A percentile compares a stretch with the other conserved stretches of the same genome.
Conservation (phyloP, 75 land plant genomes). For the Gnetum montanum region DNA sequence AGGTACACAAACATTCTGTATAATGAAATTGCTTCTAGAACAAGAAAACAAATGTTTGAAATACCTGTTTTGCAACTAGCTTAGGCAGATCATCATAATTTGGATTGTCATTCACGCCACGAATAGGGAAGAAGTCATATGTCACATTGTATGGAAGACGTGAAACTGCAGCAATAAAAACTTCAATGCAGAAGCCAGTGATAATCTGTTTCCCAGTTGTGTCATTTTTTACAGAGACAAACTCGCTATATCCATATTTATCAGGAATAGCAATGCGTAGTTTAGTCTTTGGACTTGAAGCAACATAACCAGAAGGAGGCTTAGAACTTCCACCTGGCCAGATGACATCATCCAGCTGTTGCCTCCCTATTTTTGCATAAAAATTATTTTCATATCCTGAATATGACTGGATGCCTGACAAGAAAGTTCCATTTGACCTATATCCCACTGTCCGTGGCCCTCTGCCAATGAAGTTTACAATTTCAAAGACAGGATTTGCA, state of each 20-base stretch:
- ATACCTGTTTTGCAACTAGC: slow-evolving; percentile 32
- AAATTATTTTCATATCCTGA: neutral
- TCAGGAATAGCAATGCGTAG: slow-evolving; percentile 46
- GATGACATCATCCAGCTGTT: slow-evolving; percentile 18
- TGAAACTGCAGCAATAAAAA: slow-evolving; percentile 20
- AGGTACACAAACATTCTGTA: too few species aligned
- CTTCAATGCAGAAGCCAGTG: slow-evolving; percentile 33
- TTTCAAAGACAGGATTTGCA: slow-evolving; percentile 28
- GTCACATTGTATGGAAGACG: slow-evolving; percentile 18
- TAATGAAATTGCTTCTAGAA: too few species aligned
- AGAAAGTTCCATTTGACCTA: slow-evolving; percentile 41
- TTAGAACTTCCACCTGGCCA: slow-evolving; percentile 32
- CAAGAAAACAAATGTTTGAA: too few species aligned
- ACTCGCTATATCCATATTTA: slow-evolving; percentile 44
- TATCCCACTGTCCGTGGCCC: slow-evolving; percentile 34
- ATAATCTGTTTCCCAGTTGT: slow-evolving; percentile 12
- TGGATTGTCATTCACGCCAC: slow-evolving; percentile 24
- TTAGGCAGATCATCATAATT: slow-evolving; percentile 38
- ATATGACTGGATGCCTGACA: slow-evolving; percentile 13
- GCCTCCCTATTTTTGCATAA: neutral
- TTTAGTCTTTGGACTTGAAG: slow-evolving; percentile 42
- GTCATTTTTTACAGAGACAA: slow-evolving; percentile 19
- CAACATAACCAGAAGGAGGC: slow-evolving; percentile 52
- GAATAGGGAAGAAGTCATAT: slow-evolving; percentile 22
- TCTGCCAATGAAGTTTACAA: slow-evolving; percentile 45